Percentiles rank a stretch among this genome's conserved stretches.
Evolutionary conservation across 441 rosid species (phyloP).

Genomic region (Syzygium malaccense): DNA sequence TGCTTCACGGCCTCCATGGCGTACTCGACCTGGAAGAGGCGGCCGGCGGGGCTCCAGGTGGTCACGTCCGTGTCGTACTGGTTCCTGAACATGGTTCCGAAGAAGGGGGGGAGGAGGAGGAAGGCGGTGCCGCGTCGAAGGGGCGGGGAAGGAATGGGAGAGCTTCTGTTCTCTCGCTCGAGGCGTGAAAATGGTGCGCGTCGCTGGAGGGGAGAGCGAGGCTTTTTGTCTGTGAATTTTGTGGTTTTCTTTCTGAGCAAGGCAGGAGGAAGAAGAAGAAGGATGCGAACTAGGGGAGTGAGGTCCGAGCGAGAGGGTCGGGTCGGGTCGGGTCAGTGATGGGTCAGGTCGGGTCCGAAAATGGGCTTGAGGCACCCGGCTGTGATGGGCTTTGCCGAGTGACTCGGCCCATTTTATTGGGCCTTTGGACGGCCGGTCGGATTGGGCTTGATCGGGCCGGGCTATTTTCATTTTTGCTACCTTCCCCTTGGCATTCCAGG

Average conservation of each 20-base stretch:
- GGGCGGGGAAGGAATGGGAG: background rate
- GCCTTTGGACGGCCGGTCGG: background rate
- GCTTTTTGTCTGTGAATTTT: background rate
- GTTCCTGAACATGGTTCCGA: conserved; percentile 70
- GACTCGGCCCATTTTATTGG: background rate
- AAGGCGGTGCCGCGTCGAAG: background rate
- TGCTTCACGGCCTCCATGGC: conserved; percentile 99
- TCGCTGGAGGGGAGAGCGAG: background rate
- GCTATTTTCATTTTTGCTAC: background rate
- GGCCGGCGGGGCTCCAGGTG: conserved; percentile 93
- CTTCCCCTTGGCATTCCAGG: background rate
- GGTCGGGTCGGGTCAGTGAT: background rate
- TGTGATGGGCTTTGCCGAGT: background rate
- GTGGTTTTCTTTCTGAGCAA: conserved; percentile 20
- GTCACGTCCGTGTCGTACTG: conserved; percentile 97
- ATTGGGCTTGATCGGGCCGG: background rate
- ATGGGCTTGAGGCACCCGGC: background rate
- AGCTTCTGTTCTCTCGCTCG: background rate
- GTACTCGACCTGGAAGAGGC: conserved; percentile 92
- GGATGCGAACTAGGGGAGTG: background rate
- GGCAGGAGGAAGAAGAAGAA: background rate
- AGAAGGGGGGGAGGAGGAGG: background rate
- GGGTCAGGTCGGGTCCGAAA: background rate
- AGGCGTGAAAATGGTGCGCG: background rate
- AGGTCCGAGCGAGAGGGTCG: background rate